Base-by-base conservation (phyloP, 2,329 filamentous ascomycete species). In the Hirsutella thompsonii region DNA sequence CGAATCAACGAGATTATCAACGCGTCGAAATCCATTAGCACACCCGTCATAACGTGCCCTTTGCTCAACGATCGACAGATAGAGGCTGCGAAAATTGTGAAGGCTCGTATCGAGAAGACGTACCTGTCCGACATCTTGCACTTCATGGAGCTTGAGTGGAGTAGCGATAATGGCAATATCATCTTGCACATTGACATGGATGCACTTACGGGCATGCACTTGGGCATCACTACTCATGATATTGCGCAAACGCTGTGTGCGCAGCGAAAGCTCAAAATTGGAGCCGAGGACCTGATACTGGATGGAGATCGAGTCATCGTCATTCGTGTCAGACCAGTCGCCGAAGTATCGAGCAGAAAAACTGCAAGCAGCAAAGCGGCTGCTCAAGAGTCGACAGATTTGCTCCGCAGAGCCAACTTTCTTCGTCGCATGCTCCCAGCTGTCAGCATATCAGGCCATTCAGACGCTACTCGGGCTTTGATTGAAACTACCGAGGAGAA, bases 1-100 rank as follows among this genome's bases (percentile, higher is more conserved):
- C 90, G 92, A 80, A 98, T 98, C 69, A 98, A 98, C 66, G 92
- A 98, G 70, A 98, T 98, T 51, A 98, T 98, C 78, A 98, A 98
- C 64, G 92, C 92, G 5, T 94, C 88, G 8, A 94, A 88, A 59
- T 69, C 71, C 38, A 98, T 98, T 62, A 93, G 84, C 59, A 98
- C 92, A 1, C 92, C 92, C 0, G 83, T 98, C 56, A 94, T 98
- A 50, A 79, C 76, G 5, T 96, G 92, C 54, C 81, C 85, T 4
- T 70, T 96, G 5, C 73, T 86, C 47, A 92, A 88, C 55, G 77
- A 80, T 45, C 67, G 74, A 42, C 76, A 82, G 48, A 78, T 92
- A 41, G 75, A 81, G 48, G 86, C 83, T 2, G 92, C 90, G n/a
- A 79, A 82, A 26, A 79, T 94, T 33, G 90, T 94, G 50, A 94